A percentile compares a stretch with the other conserved stretches of the same genome.
Conservation (phyloP, 2,329 filamentous ascomycete species). For the Talaromyces sp. region DNA sequence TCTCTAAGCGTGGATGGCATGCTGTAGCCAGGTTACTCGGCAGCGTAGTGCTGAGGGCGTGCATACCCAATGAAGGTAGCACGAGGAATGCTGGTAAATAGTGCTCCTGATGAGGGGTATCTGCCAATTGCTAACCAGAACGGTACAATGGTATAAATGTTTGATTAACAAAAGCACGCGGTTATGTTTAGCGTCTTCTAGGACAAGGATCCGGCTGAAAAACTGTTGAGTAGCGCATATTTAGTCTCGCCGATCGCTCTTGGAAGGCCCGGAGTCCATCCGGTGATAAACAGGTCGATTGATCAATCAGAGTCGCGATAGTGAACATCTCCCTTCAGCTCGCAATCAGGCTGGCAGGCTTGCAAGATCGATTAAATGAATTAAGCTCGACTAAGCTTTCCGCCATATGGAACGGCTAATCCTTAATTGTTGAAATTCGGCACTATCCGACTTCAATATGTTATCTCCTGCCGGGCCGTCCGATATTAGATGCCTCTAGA, state of each 20-base stretch:
- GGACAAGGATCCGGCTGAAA: not conserved
- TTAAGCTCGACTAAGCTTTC: not conserved
- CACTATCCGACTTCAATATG: not conserved
- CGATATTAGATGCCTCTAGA: not conserved
- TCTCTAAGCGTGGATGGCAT: not conserved
- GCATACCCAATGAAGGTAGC: not conserved
- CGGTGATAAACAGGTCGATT: not conserved
- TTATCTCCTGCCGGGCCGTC: not conserved
- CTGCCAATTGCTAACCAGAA: not conserved
- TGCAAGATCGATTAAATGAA: not conserved
- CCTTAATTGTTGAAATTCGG: not conserved
- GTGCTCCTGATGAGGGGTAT: not conserved
- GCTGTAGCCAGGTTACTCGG: not conserved
- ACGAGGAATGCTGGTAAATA: not conserved
- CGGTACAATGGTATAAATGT: not conserved
- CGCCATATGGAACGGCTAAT: not conserved
- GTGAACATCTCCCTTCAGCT: not conserved
- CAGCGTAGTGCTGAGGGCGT: not conserved
- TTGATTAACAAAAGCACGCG: not conserved
- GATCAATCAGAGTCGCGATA: not conserved
- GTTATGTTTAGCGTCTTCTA: not conserved
- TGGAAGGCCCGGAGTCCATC: not conserved
- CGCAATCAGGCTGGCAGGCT: not conserved
- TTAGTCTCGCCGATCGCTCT: not conserved
- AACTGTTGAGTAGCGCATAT: not conserved